Percentiles rank a stretch among this genome's conserved stretches.
Conservation (phyloP, 768 basidiomycete species). For the Xerocomellus amylosporus region DNA sequence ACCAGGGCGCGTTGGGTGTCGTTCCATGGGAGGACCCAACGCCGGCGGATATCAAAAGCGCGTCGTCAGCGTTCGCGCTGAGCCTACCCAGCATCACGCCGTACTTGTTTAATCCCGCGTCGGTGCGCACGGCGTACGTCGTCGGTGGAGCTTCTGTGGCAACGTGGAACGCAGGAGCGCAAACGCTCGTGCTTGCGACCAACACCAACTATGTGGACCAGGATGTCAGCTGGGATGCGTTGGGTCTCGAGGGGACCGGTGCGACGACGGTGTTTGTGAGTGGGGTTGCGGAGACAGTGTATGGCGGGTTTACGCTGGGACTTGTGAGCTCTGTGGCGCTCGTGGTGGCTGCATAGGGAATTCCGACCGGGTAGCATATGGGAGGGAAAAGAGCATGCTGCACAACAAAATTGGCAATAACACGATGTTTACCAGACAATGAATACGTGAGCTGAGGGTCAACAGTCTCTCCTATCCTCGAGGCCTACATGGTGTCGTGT, state of each 20-base stretch:
- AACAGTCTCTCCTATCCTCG: neutral
- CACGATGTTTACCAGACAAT: neutral
- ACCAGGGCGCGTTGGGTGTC: constrained; percentile 64
- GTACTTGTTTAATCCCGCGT: constrained; percentile 44
- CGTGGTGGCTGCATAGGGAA: neutral
- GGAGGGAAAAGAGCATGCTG: neutral
- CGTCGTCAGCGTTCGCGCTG: constrained; percentile 48
- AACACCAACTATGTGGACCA: constrained; percentile 47
- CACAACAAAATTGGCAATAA: neutral
- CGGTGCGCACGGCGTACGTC: constrained; percentile 40
- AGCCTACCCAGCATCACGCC: constrained; percentile 44
- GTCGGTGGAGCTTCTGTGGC: constrained; percentile 46
- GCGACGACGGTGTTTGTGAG: constrained; percentile 10
- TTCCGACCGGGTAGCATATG: neutral
- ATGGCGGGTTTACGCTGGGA: constrained; percentile 20
- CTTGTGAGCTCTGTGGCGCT: constrained; percentile 26
- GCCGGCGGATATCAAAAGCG: constrained; percentile 47
- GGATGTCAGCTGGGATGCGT: constrained; percentile 32
- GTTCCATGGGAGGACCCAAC: constrained; percentile 53
- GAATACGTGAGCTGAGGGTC: neutral
- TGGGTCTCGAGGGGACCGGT: constrained; percentile 20
- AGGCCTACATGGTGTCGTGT: too few relatives aligned
- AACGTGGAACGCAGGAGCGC: constrained; percentile 42
- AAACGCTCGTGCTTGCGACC: constrained; percentile 48
- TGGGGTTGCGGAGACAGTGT: constrained; percentile 7